A percentile compares a stretch with the other conserved stretches of the same genome.
These are phyloP conservation scores for Asterophora lycoperdoides DNA, from an alignment of 768 basidiomycete species.

Conservation along the genomic window DNA sequence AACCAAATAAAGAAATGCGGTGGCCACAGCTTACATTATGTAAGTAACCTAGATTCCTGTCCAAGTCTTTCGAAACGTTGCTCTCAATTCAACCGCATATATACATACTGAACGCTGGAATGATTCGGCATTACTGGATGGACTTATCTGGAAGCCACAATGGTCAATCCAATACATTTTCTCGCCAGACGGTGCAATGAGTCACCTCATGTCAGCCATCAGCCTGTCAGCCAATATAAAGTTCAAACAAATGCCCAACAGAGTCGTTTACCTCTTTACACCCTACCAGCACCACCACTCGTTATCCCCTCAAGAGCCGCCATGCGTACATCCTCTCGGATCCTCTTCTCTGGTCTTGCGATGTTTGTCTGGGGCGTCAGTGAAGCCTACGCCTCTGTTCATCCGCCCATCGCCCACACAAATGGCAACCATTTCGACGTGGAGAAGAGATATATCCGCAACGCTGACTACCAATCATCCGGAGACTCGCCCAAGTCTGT, in stretches of 20 bases:
- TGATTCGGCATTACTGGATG: too few relatives aligned
- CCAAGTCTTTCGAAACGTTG: too few relatives aligned
- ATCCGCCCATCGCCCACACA: not conserved
- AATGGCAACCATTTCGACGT: not conserved
- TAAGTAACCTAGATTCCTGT: too few relatives aligned
- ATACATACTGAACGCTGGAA: too few relatives aligned
- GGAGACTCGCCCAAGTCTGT: not conserved
- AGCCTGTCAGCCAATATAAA: not conserved
- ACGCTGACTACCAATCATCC: conserved; percentile 14
- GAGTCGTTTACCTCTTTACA: not conserved
- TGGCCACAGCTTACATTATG: too few relatives aligned
- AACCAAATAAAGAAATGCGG: too few relatives aligned
- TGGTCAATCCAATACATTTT: too few relatives aligned
- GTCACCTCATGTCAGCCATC: too few relatives aligned
- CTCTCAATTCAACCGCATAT: too few relatives aligned
- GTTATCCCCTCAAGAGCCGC: not conserved
- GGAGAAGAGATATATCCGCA: conserved; percentile 8
- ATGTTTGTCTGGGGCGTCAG: conserved; percentile 13
- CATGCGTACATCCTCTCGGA: conserved; percentile 10
- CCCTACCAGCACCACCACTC: not conserved
- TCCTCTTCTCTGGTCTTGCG: conserved; percentile 12
- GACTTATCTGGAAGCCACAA: too few relatives aligned
- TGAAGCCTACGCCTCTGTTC: conserved; percentile 5
- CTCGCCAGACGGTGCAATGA: too few relatives aligned
- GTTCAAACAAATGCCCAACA: too few relatives aligned